These are phyloP conservation scores for Phytopythium kandeliae DNA, from an alignment of 352 stramenopile genomes.

Conservation along the genomic window DNA sequence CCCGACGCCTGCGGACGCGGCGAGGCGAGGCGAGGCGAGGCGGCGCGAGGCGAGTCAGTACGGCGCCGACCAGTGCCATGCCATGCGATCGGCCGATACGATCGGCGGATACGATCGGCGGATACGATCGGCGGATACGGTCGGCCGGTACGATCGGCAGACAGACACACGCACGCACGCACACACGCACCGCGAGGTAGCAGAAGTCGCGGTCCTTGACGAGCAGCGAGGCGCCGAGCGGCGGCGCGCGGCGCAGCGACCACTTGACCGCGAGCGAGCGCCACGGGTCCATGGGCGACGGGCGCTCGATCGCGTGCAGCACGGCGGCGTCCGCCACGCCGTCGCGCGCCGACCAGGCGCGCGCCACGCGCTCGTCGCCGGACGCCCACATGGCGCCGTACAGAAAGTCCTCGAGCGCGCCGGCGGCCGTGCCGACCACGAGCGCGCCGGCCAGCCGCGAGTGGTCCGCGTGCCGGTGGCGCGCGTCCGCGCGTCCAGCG, in stretches of 20 bases:
- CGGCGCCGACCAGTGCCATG: too few relatives aligned
- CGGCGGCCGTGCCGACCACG: constrained; percentile 30
- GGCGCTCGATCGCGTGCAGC: constrained; percentile 29
- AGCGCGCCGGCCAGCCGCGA: constrained; percentile 24
- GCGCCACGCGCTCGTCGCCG: constrained; percentile 17
- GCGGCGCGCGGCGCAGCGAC: constrained; percentile 30
- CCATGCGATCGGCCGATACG: too few relatives aligned
- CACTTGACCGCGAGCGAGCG: constrained; percentile 43
- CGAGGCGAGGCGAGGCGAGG: too few relatives aligned
- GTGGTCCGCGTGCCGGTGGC: constrained; percentile 7
- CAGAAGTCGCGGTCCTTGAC: constrained; percentile 49
- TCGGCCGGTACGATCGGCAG: too few relatives aligned
- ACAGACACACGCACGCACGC: not conserved
- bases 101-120: too few relatives aligned
- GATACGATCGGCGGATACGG: too few relatives aligned
- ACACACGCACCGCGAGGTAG: constrained; percentile 26
- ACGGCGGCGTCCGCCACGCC: constrained; percentile 34
- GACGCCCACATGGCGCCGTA: constrained; percentile 41
- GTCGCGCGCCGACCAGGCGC: constrained; percentile 31
- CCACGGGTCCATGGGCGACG: constrained; percentile 25
- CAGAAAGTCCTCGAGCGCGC: constrained; percentile 34
- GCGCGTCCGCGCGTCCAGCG: not conserved
- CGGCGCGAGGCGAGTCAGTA: too few relatives aligned
- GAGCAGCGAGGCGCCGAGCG: constrained; percentile 17
- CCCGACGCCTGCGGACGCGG: constrained; percentile 14